Conservation (phyloP, 805 yeast species). For the Candida xiaguanensis region DNA sequence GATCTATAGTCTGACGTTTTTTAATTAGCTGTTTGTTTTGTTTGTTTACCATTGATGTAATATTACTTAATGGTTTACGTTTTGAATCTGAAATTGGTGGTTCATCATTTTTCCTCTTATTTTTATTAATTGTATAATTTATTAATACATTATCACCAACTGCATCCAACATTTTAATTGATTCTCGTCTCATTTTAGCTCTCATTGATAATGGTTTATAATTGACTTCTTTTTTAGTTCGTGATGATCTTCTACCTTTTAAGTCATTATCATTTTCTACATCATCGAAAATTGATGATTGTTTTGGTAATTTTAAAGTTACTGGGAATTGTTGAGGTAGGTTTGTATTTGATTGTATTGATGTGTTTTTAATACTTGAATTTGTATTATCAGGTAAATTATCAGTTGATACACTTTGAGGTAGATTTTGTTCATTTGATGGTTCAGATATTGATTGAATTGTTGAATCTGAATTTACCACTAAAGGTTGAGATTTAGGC, state of each 20-base stretch:
- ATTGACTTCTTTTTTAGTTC: constrained; percentile 56
- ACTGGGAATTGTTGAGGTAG: background rate
- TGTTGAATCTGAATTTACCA: background rate
- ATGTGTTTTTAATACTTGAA: background rate
- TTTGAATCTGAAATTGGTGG: constrained; percentile 3
- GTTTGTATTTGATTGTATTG: background rate
- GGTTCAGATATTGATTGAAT: background rate
- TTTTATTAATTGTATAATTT: constrained; percentile 7
- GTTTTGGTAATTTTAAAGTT: constrained; percentile 2
- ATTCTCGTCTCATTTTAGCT: constrained; percentile 65
- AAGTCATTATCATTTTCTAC: background rate
- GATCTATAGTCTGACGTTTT: constrained; percentile 3
- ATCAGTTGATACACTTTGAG: background rate
- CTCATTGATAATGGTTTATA: constrained; percentile 67
- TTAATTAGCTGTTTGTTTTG: background rate
- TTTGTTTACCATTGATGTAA: constrained; percentile 14
- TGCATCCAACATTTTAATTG: constrained; percentile 59
- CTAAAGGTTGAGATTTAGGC: background rate
- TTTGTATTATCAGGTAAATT: background rate
- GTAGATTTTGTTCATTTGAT: background rate
- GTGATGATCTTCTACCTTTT: constrained; percentile 33
- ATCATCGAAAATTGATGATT: background rate
- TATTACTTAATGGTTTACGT: constrained; percentile 22
- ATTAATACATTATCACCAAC: constrained; percentile 34
- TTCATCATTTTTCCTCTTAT: constrained; percentile 7